These are phyloP conservation scores for Tulasnella sp. DNA, from an alignment of 768 basidiomycete species.

Conservation along the genomic window DNA sequence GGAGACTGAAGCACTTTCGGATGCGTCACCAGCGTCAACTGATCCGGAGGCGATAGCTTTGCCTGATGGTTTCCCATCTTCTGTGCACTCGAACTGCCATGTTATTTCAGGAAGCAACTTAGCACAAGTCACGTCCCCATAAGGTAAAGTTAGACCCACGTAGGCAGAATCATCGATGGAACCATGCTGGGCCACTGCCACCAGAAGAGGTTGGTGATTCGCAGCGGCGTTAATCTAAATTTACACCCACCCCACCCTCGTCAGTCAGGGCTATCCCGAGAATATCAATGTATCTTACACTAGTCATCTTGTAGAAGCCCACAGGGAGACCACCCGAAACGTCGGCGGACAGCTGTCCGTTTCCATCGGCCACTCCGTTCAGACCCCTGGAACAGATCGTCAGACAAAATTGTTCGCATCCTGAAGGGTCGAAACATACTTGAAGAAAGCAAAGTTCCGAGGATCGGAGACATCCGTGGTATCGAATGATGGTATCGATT, in stretches of 20 bases:
- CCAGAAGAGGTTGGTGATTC: slow-evolving; percentile 29
- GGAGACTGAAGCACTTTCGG: neutral
- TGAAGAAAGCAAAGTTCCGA: slow-evolving; percentile 45
- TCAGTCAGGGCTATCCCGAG: neutral
- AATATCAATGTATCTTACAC: neutral
- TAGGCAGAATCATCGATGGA: slow-evolving; percentile 47
- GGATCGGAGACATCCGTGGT: slow-evolving; percentile 40
- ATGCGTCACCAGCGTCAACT: neutral
- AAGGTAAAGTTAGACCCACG: slow-evolving; percentile 4
- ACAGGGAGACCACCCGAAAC: slow-evolving; percentile 45
- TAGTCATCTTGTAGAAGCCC: slow-evolving; percentile 44
- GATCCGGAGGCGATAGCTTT: neutral
- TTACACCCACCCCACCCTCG: neutral
- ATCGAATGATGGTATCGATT: slow-evolving; percentile 33
- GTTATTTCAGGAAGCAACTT: neutral
- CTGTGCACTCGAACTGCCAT: neutral
- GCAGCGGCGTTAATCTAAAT: neutral
- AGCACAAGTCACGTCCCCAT: neutral
- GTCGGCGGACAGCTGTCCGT: slow-evolving; percentile 38
- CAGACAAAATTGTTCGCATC: neutral
- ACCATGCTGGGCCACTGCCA: slow-evolving; percentile 50
- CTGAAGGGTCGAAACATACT: slow-evolving; percentile 22
- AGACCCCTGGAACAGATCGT: slow-evolving; percentile 28
- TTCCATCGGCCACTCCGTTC: slow-evolving; percentile 29
- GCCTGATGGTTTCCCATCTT: neutral